Evolutionary conservation across 768 basidiomycete species (phyloP).

Genomic region (Mycena haematopus): DNA sequence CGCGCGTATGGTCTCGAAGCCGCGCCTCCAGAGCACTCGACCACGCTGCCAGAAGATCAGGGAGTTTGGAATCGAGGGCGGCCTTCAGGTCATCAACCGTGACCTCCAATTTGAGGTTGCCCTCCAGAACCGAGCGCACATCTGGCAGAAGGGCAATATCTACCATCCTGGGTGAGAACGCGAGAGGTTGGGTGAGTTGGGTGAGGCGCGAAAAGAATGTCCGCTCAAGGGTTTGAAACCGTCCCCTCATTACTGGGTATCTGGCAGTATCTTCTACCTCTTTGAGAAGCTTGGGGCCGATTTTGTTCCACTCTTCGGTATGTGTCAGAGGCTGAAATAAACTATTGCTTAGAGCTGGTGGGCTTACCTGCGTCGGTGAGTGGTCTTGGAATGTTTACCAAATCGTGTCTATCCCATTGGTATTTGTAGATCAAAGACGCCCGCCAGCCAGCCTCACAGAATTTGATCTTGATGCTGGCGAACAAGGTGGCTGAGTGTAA

Average conservation of each 20-base stretch:
- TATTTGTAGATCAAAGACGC: neutral
- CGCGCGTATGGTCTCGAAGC: constrained; percentile 6
- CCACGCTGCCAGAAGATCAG: constrained; percentile 8
- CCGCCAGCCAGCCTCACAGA: constrained; percentile 18
- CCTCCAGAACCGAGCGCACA: constrained; percentile 10
- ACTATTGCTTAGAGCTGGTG: neutral
- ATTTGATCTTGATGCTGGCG: constrained; percentile 13
- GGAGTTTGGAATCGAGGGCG: constrained; percentile 1
- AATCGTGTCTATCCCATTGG: neutral
- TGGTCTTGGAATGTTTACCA: neutral
- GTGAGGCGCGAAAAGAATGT: neutral
- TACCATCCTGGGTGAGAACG: constrained; percentile 4
- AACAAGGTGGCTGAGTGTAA: neutral
- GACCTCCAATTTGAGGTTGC: constrained; percentile 3
- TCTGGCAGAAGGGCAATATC: constrained; percentile 14
- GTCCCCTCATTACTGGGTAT: neutral
- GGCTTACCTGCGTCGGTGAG: constrained; percentile 16
- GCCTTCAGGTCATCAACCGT: neutral
- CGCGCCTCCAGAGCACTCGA: neutral
- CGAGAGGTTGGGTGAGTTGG: neutral
- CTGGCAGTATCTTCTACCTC: neutral
- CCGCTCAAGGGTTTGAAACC: neutral
- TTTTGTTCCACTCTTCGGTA: constrained; percentile 9
- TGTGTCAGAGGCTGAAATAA: neutral
- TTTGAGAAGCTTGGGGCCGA: constrained; percentile 1